Percentiles rank a stretch among this genome's conserved stretches.
phyloP scores from a whole-genome alignment of 2,329 filamentous ascomycete species.

The Salinomyces thailandicus region DNA sequence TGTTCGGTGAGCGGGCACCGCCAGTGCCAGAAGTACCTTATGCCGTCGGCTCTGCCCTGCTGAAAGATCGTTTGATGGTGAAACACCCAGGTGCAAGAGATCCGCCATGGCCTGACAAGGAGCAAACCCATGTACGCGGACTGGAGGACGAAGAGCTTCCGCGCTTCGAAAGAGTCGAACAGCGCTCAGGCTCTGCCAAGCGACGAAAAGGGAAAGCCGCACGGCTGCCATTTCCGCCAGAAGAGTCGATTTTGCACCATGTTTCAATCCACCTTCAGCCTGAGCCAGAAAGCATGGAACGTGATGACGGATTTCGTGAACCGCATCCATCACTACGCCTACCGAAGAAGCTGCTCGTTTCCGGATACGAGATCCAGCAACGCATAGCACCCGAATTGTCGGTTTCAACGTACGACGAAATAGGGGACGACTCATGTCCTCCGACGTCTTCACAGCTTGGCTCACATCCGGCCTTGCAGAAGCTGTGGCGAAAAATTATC shows the following conservation, averaged over 20 bases:
- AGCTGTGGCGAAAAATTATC: slow-evolving; percentile 51
- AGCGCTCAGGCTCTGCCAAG: neutral
- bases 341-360: slow-evolving; percentile 22
- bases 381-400: slow-evolving; percentile 22
- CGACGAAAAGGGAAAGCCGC: slow-evolving; percentile 28
- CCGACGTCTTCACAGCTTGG: slow-evolving; percentile 7
- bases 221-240: slow-evolving; percentile 14
- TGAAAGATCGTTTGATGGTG: slow-evolving; percentile 28
- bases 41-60: slow-evolving; percentile 17
- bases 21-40: slow-evolving; percentile 12
- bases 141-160: slow-evolving; percentile 4
- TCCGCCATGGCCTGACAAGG: slow-evolving; percentile 61
- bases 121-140: slow-evolving; percentile 54
- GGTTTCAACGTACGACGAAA: slow-evolving; percentile 4
- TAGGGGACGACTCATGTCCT: slow-evolving; percentile 9
- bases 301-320: slow-evolving; percentile 26
- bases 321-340: slow-evolving; percentile 18
- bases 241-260: slow-evolving; percentile 14
- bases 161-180: neutral
- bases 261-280: slow-evolving; percentile 13
- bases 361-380: slow-evolving; percentile 31
- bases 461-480: slow-evolving; percentile 48
- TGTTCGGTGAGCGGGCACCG: slow-evolving; percentile 13
- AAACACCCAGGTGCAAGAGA: slow-evolving; percentile 57
- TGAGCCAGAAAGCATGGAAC: slow-evolving; percentile 12